These are phyloP conservation scores for Globisporangium spiculum DNA, from an alignment of 352 stramenopile species.

Conservation along the genomic window DNA sequence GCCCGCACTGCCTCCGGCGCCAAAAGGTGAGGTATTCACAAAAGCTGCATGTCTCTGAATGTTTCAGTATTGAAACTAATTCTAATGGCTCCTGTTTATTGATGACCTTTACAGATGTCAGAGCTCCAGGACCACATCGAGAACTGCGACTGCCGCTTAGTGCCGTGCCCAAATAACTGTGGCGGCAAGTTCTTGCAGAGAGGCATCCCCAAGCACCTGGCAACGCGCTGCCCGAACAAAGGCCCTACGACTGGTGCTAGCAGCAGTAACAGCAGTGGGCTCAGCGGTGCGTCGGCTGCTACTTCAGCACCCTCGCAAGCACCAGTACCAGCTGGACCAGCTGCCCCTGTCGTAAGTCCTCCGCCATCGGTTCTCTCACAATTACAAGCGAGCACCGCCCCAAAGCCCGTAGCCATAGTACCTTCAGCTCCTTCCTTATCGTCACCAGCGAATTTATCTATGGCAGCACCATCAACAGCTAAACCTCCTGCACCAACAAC, in stretches of 20 bases:
- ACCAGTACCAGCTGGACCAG: neutral
- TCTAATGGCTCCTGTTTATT: neutral
- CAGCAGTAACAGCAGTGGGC: neutral
- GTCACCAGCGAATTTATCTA: neutral
- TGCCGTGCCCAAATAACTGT: slow-evolving; percentile 73
- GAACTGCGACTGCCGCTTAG: slow-evolving; percentile 74
- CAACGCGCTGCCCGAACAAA: slow-evolving; percentile 62
- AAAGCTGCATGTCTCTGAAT: neutral
- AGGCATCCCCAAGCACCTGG: slow-evolving; percentile 71
- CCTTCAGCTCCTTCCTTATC: slow-evolving; percentile 6
- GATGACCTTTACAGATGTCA: slow-evolving; percentile 29
- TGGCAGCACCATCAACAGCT: neutral
- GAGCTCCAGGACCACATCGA: slow-evolving; percentile 83
- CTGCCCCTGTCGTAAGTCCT: neutral
- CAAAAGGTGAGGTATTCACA: slow-evolving; percentile 44
- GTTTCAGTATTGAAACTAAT: neutral
- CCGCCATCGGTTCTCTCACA: neutral
- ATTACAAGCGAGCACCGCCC: neutral
- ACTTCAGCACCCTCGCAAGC: neutral
- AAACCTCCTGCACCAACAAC: neutral
- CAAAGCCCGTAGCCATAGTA: neutral
- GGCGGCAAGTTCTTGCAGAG: slow-evolving; percentile 79
- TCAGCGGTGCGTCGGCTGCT: neutral
- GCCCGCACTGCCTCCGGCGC: slow-evolving; percentile 72
- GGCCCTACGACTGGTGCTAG: neutral